Conservation (phyloP, 2,329 filamentous ascomycete species). For the Tolypocladium ovalisporum region DNA sequence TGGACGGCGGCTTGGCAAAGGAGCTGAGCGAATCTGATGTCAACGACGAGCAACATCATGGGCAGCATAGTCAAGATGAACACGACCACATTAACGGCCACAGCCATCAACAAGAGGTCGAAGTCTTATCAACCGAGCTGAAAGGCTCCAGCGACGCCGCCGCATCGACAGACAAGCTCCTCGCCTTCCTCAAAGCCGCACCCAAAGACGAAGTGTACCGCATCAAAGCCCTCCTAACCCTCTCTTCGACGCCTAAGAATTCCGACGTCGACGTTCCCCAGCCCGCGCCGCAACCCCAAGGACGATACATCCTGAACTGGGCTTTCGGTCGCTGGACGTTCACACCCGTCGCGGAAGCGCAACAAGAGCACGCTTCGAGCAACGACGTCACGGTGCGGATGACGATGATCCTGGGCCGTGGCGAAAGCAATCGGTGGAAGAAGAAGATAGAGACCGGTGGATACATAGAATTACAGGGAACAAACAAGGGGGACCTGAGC, state of each 20-base stretch:
- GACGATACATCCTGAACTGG: conserved; percentile 90
- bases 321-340: conserved; percentile 95
- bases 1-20: conserved; percentile 70
- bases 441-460: conserved; percentile 55
- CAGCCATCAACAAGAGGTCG: conserved; percentile 72
- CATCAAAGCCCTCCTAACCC: conserved; percentile 64
- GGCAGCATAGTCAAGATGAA: conserved; percentile 19
- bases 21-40: conserved; percentile 32
- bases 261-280: conserved; percentile 37
- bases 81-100: conserved; percentile 24
- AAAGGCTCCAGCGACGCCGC: conserved; percentile 26
- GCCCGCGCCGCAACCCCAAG: conserved; percentile 17
- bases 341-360: conserved; percentile 40
- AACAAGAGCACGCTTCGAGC: conserved; percentile 43
- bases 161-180: conserved; percentile 51
- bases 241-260: conserved; percentile 32
- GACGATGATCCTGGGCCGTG: conserved; percentile 64
- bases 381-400: conserved; percentile 50
- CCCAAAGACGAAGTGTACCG: conserved; percentile 93
- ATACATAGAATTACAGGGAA: conserved; percentile 37
- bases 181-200: conserved; percentile 56
- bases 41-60: conserved; percentile 15
- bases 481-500: conserved; percentile 33
- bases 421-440: conserved; percentile 67
- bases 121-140: conserved; percentile 77